phyloP scores from a whole-genome alignment of 768 basidiomycete genomes.

The Lactarius evosmus region DNA sequence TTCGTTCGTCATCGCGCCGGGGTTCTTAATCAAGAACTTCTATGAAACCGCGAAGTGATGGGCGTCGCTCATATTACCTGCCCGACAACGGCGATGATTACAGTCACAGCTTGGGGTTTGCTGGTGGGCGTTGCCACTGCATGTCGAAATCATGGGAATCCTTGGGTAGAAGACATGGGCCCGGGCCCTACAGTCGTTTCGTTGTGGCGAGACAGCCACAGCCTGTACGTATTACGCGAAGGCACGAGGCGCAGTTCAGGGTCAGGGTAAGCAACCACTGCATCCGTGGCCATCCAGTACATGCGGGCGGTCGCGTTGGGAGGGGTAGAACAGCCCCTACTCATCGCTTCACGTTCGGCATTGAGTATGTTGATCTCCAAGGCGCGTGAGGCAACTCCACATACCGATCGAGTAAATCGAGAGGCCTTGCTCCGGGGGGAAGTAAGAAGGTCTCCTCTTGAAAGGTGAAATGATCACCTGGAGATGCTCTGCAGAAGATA shows the following conservation, averaged over 20 bases:
- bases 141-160: no score
- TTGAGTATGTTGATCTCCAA: neutral
- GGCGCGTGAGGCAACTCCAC: constrained; percentile 8
- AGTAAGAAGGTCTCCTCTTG: constrained; percentile 59
- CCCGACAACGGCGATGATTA: no score
- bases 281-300: constrained; percentile 70
- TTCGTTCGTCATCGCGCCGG: no score
- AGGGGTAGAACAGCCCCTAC: constrained; percentile 59
- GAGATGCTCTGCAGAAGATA: constrained; percentile 61
- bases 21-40: no score
- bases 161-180: neutral
- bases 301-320: constrained; percentile 48
- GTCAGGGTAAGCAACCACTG: constrained; percentile 63
- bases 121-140: no score
- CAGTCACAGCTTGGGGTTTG: no score
- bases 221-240: constrained; percentile 50
- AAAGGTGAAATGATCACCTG: constrained; percentile 58
- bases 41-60: no score
- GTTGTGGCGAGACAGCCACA: constrained; percentile 51
- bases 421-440: constrained; percentile 60
- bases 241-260: constrained; percentile 56
- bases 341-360: neutral
- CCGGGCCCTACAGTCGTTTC: constrained; percentile 51
- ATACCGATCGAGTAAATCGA: constrained; percentile 65
- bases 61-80: no score